Conservation (phyloP, 495 filamentous ascomycete species). For the Rhypophila decipiens region DNA sequence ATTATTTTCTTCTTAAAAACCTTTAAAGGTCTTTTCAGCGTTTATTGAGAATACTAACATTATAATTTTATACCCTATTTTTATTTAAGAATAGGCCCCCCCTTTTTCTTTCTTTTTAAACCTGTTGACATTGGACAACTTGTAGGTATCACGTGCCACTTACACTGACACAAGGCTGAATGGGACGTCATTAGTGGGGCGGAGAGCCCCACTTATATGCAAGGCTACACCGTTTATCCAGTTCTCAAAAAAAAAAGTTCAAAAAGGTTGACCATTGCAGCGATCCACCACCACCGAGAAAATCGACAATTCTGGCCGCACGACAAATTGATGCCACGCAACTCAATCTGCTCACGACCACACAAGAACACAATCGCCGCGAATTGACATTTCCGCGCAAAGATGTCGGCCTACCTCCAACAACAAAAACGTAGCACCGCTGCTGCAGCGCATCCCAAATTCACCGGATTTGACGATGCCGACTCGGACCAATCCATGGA, state of each 20-base stretch:
- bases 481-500: conserved; percentile 2
- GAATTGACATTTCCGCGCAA: too few species aligned
- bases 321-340: not conserved
- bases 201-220: not conserved
- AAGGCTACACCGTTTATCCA: conserved; percentile 11
- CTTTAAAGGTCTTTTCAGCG: too few species aligned
- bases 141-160: too few species aligned
- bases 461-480: conserved; percentile 27
- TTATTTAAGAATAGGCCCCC: too few species aligned
- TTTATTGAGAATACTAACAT: too few species aligned
- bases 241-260: conserved; percentile 26
- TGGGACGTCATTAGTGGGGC: not conserved
- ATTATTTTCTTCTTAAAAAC: too few species aligned
- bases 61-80: too few species aligned
- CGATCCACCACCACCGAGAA: not conserved
- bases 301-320: not conserved
- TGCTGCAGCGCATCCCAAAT: conserved; percentile 17
- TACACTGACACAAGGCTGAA: conserved; percentile 1
- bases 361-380: not conserved
- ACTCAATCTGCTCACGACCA: not conserved
- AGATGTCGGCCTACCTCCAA: conserved; percentile 9
- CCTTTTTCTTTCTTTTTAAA: too few species aligned
- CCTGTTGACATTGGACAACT: too few species aligned
- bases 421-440: conserved; percentile 18
- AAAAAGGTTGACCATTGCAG: not conserved